These are phyloP conservation scores for Suillus alpinus DNA, from an alignment of 768 basidiomycete species.

Conservation along the genomic window DNA sequence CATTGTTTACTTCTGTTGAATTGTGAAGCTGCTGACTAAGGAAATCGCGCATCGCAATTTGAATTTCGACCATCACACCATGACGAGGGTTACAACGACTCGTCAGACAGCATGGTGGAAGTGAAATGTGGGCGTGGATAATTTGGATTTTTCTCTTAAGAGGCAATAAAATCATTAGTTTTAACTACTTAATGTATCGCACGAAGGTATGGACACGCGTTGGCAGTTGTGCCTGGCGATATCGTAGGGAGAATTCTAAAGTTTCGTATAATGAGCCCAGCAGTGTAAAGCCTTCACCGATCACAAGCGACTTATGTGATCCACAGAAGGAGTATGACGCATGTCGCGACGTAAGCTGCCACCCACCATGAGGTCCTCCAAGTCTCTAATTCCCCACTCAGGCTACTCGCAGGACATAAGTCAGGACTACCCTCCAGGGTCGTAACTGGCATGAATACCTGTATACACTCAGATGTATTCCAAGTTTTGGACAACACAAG, in stretches of 20 bases:
- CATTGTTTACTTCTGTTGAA: neutral
- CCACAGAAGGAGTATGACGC: neutral
- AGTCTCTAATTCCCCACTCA: neutral
- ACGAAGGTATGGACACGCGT: neutral
- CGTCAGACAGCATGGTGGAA: neutral
- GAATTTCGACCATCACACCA: too few species aligned
- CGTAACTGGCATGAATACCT: conserved; percentile 36
- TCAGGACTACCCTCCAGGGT: conserved; percentile 20
- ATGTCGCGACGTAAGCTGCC: neutral
- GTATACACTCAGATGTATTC: neutral
- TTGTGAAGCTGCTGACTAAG: neutral
- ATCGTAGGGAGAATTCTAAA: neutral
- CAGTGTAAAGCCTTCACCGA: neutral
- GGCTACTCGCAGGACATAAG: conserved; percentile 15
- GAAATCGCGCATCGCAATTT: neutral
- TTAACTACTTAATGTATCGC: neutral
- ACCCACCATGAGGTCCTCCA: neutral
- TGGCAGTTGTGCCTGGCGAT: neutral
- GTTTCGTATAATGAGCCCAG: neutral
- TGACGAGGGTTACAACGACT: too few species aligned
- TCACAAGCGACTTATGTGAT: neutral
- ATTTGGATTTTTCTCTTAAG: neutral
- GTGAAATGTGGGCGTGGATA: neutral
- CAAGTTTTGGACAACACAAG: too few species aligned
- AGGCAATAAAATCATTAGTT: neutral